Conservation (phyloP, 257 asterid species). For the Petunia secreta region DNA sequence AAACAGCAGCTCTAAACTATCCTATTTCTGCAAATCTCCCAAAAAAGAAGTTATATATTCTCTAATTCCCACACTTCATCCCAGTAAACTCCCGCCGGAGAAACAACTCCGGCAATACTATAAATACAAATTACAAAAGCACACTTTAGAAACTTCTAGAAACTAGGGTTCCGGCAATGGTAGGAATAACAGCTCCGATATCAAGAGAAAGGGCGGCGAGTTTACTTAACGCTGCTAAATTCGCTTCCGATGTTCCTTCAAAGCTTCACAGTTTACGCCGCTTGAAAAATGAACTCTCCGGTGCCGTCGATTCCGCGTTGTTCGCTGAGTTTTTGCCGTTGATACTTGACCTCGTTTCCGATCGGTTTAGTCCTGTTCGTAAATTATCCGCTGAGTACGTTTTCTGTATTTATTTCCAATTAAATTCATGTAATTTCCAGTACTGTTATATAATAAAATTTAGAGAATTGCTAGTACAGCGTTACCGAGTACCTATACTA, state of each 20-base stretch:
- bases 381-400: slow-evolving; percentile 71
- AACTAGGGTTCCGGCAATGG: slow-evolving; percentile 46
- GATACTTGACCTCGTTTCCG: slow-evolving; percentile 66
- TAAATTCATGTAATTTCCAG: no score
- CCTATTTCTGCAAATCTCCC: no score
- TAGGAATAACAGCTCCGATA: slow-evolving; percentile 50
- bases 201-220: slow-evolving; percentile 57
- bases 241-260: slow-evolving; percentile 48
- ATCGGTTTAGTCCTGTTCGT: slow-evolving; percentile 76
- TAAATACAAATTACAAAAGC: no score
- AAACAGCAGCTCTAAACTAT: no score
- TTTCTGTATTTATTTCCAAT: background rate
- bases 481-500: no score
- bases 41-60: no score
- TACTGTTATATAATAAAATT: no score
- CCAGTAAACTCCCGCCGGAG: background rate
- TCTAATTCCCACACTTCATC: background rate
- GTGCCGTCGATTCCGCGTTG: slow-evolving; percentile 49
- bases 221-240: slow-evolving; percentile 56
- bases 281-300: slow-evolving; percentile 58
- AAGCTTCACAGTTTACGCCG: slow-evolving; percentile 70
- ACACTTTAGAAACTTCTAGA: background rate
- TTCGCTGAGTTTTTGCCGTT: slow-evolving; percentile 58
- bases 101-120: background rate
- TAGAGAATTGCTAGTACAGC: background rate